Conservation (phyloP, 139 green algal species). For the Edaphochlamys debaryana region DNA sequence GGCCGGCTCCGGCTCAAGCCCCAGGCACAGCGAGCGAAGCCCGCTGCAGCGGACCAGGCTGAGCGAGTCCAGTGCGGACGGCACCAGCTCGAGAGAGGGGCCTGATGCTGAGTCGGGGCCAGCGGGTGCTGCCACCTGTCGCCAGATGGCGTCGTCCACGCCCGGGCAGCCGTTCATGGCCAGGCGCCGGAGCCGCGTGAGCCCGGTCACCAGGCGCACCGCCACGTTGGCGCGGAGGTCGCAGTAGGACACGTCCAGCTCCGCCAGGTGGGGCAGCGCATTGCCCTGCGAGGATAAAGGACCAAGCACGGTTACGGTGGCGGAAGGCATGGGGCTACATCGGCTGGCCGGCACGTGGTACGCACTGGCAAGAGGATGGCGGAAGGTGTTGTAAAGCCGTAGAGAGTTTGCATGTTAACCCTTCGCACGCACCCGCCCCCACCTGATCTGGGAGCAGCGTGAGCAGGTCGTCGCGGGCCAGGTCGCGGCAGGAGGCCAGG, state of each 20-base stretch:
- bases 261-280: constrained; percentile 47
- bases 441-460: constrained; percentile 46
- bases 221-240: constrained; percentile 27
- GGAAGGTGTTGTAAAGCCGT: too few relatives aligned
- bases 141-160: constrained; percentile 59
- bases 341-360: too few relatives aligned
- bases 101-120: too few relatives aligned
- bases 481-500: constrained; percentile 54
- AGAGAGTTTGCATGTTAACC: too few relatives aligned
- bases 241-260: constrained; percentile 67
- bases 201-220: constrained; percentile 32
- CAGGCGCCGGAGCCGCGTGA: constrained; percentile 47
- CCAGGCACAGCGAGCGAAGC: constrained; percentile 60
- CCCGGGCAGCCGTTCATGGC: constrained; percentile 58
- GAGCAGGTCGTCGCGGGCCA: constrained; percentile 47
- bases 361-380: too few relatives aligned
- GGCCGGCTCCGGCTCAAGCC: constrained; percentile 40
- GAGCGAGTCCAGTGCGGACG: constrained; percentile 47
- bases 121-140: background rate
- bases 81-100: too few relatives aligned
- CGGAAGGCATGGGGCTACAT: too few relatives aligned
- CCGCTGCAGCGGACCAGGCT: constrained; percentile 62
- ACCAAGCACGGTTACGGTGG: too few relatives aligned
- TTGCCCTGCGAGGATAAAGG: background rate
- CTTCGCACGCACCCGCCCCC: background rate